Evolutionary conservation across 2,329 filamentous ascomycete genomes (phyloP).

Genomic region (Xylaria digitata): DNA sequence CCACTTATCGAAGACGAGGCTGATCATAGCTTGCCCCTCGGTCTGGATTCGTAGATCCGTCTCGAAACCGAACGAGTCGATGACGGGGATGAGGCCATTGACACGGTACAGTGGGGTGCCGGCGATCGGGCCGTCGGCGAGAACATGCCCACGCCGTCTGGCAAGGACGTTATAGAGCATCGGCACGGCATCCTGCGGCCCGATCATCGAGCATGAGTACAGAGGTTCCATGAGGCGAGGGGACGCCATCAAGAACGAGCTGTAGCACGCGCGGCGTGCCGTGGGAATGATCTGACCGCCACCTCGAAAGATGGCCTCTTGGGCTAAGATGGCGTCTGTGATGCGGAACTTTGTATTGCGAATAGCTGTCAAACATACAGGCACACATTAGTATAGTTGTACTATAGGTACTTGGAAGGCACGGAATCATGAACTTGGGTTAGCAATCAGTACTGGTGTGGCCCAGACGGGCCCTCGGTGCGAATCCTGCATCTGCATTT

Average conservation of each 20-base stretch:
- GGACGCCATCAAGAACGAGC: constrained; percentile 95
- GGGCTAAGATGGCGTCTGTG: constrained; percentile 86
- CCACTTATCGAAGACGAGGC: constrained; percentile 95
- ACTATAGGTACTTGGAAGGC: constrained; percentile 22
- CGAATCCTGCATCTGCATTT: constrained; percentile 18
- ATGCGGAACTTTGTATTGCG: constrained; percentile 98
- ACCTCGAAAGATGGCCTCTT: constrained; percentile 92
- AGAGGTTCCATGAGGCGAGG: constrained; percentile 97
- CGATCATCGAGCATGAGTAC: constrained; percentile 92
- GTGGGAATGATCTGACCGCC: constrained; percentile 98
- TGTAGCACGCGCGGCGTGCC: constrained; percentile 90
- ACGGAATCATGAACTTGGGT: constrained; percentile 26
- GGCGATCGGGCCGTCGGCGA: constrained; percentile 92
- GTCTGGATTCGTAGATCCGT: constrained; percentile 97
- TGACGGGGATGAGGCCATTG: constrained; percentile 90
- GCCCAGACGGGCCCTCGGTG: neutral
- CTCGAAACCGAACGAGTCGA: constrained; percentile 98
- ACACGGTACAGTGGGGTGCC: constrained; percentile 95
- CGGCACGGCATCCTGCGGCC: constrained; percentile 87
- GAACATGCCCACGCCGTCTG: constrained; percentile 87
- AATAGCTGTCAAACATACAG: constrained; percentile 69
- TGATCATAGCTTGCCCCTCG: constrained; percentile 89
- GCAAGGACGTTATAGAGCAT: constrained; percentile 93
- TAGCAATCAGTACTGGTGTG: constrained; percentile 15
- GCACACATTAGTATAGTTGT: constrained; percentile 37